phyloP scores from a whole-genome alignment of 1,284 basidiomycete species.

The Inonotus hispidus region DNA sequence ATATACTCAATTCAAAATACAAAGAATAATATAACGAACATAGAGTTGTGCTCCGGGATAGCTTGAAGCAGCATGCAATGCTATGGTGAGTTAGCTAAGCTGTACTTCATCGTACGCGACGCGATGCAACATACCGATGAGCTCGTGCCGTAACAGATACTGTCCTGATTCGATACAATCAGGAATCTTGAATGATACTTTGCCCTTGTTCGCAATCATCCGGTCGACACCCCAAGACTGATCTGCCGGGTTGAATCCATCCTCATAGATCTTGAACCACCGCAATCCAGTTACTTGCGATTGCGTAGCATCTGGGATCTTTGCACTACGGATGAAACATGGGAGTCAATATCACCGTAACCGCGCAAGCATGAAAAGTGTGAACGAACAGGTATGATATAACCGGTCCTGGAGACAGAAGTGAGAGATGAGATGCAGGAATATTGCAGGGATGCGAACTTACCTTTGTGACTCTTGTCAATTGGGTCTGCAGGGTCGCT shows the following conservation, averaged over 20 bases:
- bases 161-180: slow-evolving; percentile 43
- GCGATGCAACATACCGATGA: slow-evolving; percentile 37
- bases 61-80: slow-evolving; percentile 36
- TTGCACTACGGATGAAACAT: slow-evolving; percentile 31
- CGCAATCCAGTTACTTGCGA: slow-evolving; percentile 26
- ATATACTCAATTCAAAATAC: background rate
- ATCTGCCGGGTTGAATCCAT: slow-evolving; percentile 33
- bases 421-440: background rate
- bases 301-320: slow-evolving; percentile 41
- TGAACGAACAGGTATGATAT: slow-evolving; percentile 44
- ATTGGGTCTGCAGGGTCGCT: slow-evolving; percentile 45
- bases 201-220: slow-evolving; percentile 47
- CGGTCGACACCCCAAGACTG: slow-evolving; percentile 43
- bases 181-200: slow-evolving; percentile 48
- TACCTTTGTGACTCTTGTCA: slow-evolving; percentile 44
- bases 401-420: slow-evolving; percentile 35
- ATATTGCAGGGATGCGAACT: background rate
- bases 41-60: slow-evolving; percentile 52
- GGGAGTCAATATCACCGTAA: background rate
- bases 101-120: background rate
- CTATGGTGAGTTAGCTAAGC: slow-evolving; percentile 22
- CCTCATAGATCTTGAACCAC: slow-evolving; percentile 38
- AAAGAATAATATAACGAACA: slow-evolving; percentile 25
- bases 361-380: slow-evolving; percentile 20
- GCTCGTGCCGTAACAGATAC: slow-evolving; percentile 47